Evolutionary conservation across 768 basidiomycete species (phyloP), one percentile per base, ranked within the genome.

Genomic region (Trametes coccinea): DNA sequence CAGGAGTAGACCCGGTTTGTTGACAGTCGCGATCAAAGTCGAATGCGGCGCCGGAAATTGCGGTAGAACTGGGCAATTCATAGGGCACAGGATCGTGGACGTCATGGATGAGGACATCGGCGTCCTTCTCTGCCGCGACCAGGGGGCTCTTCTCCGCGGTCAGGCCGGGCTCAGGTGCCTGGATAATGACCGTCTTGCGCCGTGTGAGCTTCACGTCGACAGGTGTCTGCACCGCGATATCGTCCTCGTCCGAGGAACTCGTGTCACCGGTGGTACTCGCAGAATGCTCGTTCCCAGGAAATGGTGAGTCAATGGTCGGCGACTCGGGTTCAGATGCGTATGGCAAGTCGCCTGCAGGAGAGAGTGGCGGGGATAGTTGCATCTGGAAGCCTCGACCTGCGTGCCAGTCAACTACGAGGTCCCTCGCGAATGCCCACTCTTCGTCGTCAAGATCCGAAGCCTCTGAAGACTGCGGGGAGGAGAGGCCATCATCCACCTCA

Each of bases 341-440:
- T 3, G 62, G 45, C 17, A 60, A 29, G 2, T 51, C 49, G 4
- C 62, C 59, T 5, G 51, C 55, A 2, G 62, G 62, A 34, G 62
- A 64, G 2, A 53, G 54, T 4, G 62, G 62, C 10, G 62, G 58
- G 0, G 62, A 60, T 7, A 53, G 27, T 11, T 59, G 58, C 14
- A 29, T 45, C 13, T 22, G 46, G 16, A 31, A 47, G 13, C 49
- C 53, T 46, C 44, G 51, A 49, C 58, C 64, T 0, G 47, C 62
- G 44, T 60, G 60, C 43, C 67, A 64, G 44, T 66, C 63, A 22
- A 65, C 70, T 22, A 77, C 67, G 41, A 78, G 67, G 45, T 72
- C 77, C 33, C 67, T 66, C 16, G 75, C 62, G 47, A 77, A 76
- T 3, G 65, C 70, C 76, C 79, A 77, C 22, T 70, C 78, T 30